These are phyloP conservation scores for Lotus japonicus DNA, from an alignment of 306 rosid species.

Conservation along the genomic window DNA sequence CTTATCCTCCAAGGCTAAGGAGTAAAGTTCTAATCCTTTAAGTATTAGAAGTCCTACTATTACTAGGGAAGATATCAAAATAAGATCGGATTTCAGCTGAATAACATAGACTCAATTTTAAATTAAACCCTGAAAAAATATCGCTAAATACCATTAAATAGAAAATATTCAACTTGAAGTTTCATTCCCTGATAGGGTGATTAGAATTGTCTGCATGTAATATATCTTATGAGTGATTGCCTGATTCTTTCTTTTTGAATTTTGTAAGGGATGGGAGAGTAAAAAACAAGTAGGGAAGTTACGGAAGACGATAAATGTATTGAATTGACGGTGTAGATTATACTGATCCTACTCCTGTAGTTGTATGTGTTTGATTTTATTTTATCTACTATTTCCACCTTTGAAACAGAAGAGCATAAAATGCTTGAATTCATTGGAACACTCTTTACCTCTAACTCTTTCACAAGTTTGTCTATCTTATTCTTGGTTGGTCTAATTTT, in stretches of 20 bases:
- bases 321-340: neutral
- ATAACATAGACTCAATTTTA: neutral
- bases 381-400: slow-evolving; percentile 7
- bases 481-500: slow-evolving; percentile 12
- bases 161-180: neutral
- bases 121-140: neutral
- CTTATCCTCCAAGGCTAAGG: slow-evolving; percentile 5
- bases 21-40: slow-evolving; percentile 2
- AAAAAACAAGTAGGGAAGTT: neutral
- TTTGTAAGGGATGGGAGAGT: neutral
- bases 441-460: neutral
- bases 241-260: neutral
- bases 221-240: neutral
- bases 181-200: neutral
- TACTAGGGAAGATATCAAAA: neutral
- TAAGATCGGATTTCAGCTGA: slow-evolving; percentile 7
- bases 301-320: neutral
- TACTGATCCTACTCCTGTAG: neutral
- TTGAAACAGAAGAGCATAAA: neutral
- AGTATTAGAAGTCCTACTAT: neutral
- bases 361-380: neutral
- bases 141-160: neutral
- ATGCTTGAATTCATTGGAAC: slow-evolving; percentile 16
- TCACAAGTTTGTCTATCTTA: neutral
- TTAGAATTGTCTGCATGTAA: neutral